Conservation (phyloP, 345 rosid species). For the Melaleuca alternifolia region DNA sequence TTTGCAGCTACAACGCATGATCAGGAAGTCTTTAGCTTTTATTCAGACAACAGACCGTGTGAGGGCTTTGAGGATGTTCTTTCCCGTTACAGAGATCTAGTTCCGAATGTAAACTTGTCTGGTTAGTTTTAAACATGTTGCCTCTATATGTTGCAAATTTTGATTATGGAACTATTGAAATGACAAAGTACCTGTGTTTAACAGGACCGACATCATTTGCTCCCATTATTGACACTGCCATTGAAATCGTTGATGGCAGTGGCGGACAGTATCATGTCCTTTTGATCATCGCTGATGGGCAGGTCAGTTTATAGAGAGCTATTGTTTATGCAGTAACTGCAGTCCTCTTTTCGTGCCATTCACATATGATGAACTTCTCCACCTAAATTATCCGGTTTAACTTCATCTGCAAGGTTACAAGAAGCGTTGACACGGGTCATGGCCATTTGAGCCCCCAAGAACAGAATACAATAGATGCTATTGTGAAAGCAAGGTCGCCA, state of each 20-base stretch:
- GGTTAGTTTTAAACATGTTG: conserved; percentile 1
- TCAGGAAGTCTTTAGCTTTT: conserved; percentile 39
- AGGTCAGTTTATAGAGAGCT: conserved; percentile 12
- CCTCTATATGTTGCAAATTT: background rate
- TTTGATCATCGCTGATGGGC: conserved; percentile 51
- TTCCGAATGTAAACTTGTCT: conserved; percentile 29
- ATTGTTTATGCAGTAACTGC: background rate
- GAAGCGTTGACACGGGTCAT: conserved; percentile 27
- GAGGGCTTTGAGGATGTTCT: conserved; percentile 44
- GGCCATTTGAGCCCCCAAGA: conserved; percentile 41
- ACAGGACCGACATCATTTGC: conserved; percentile 56
- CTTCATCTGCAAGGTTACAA: conserved; percentile 25
- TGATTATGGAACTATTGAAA: background rate
- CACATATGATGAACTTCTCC: background rate
- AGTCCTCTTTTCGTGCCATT: background rate
- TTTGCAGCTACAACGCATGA: conserved; percentile 42
- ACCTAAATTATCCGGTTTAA: background rate
- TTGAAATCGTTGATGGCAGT: conserved; percentile 35
- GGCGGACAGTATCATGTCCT: conserved; percentile 49
- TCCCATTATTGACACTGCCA: conserved; percentile 36
- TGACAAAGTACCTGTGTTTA: background rate
- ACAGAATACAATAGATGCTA: conserved; percentile 30
- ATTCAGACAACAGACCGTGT: conserved; percentile 26
- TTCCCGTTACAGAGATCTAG: conserved; percentile 32
- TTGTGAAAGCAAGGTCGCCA: conserved; percentile 38